Conservation (phyloP, 352 stramenopile genomes). For the Albugo candida region DNA sequence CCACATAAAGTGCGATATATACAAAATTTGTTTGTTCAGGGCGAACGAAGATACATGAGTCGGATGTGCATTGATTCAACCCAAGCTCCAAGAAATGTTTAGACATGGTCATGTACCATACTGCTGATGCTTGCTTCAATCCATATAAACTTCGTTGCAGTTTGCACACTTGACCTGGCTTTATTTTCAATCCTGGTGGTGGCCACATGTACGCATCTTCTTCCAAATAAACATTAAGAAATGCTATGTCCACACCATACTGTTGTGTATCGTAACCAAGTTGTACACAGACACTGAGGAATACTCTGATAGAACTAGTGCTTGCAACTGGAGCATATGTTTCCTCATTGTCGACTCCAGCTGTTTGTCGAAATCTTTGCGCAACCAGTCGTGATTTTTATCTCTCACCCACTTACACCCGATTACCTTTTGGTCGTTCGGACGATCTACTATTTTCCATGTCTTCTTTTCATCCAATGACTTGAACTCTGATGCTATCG, state of each 20-base stretch:
- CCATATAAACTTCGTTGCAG: slow-evolving; percentile 8
- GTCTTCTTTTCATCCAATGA: not conserved
- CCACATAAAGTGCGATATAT: slow-evolving; percentile 9
- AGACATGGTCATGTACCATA: slow-evolving; percentile 14
- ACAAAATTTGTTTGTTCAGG: not conserved
- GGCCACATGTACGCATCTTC: not conserved
- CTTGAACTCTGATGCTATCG: not conserved
- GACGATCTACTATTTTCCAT: not conserved
- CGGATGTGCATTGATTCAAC: slow-evolving; percentile 4
- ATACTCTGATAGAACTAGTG: not conserved
- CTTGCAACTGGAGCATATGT: slow-evolving; percentile 6
- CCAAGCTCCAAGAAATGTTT: slow-evolving; percentile 4
- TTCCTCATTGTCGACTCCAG: slow-evolving; percentile 5
- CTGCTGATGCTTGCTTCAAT: slow-evolving; percentile 10
- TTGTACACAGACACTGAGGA: not conserved
- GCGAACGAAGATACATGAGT: slow-evolving; percentile 11
- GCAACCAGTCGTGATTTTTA: slow-evolving; percentile 8
- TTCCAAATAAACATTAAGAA: not conserved
- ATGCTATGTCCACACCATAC: not conserved
- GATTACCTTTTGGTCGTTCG: slow-evolving; percentile 1
- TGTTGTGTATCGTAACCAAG: not conserved
- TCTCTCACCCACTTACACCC: slow-evolving; percentile 4
- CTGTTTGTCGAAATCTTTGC: slow-evolving; percentile 5
- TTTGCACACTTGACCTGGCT: not conserved
- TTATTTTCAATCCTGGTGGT: not conserved